Conservation (phyloP, 768 basidiomycete genomes). For the Sutorius australiensis region DNA sequence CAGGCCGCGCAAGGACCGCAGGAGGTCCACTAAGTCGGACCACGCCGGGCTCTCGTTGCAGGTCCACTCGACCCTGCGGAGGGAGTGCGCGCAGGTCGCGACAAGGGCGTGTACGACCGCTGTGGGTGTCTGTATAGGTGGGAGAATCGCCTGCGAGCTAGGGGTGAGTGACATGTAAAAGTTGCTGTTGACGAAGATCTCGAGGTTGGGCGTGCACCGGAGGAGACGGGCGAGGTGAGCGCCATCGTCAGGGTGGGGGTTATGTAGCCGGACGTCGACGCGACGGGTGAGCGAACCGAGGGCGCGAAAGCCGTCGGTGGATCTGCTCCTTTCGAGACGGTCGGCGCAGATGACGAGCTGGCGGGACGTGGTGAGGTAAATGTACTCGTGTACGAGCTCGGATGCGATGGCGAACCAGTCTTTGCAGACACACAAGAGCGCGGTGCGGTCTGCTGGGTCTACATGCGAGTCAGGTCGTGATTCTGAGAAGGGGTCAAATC, state of each 20-base stretch:
- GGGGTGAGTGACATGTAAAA: slow-evolving; percentile 24
- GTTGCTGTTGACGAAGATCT: slow-evolving; percentile 42
- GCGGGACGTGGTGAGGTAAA: slow-evolving; percentile 35
- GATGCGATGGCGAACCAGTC: slow-evolving; percentile 36
- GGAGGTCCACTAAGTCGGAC: slow-evolving; percentile 37
- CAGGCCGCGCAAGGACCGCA: slow-evolving; percentile 33
- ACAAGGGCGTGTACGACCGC: slow-evolving; percentile 36
- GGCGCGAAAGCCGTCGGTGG: slow-evolving; percentile 16
- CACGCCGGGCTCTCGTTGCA: slow-evolving; percentile 42
- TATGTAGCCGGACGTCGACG: slow-evolving; percentile 40
- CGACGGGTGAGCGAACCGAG: slow-evolving; percentile 40
- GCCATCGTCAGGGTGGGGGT: slow-evolving; percentile 21
- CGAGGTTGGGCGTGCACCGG: slow-evolving; percentile 40
- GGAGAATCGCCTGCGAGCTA: slow-evolving; percentile 17
- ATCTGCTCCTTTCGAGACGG: slow-evolving; percentile 31
- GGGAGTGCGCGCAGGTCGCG: slow-evolving; percentile 29
- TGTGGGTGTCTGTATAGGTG: slow-evolving; percentile 25
- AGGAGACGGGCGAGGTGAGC: slow-evolving; percentile 35
- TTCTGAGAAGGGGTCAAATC: slow-evolving; percentile 41
- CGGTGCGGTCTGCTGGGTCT: neutral
- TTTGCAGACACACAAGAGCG: slow-evolving; percentile 36
- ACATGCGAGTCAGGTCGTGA: slow-evolving; percentile 2
- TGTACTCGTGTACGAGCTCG: slow-evolving; percentile 40
- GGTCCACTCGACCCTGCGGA: slow-evolving; percentile 44
- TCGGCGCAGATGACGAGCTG: slow-evolving; percentile 35